Evolutionary conservation across 441 rosid species (phyloP).

Genomic region (Adansonia grandidieri): DNA sequence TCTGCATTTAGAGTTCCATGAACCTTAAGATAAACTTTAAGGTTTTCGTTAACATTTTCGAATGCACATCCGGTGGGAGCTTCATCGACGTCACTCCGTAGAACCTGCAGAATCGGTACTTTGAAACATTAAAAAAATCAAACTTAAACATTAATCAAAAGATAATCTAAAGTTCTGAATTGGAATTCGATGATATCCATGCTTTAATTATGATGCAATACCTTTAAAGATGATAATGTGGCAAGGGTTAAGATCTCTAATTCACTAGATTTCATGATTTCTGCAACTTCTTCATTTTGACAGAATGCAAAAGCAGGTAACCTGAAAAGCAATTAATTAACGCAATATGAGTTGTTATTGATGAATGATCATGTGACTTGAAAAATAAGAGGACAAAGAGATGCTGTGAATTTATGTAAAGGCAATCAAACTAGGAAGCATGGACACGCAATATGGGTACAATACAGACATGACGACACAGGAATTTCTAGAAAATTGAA

Average conservation of each 20-base stretch:
- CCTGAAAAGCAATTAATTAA: neutral
- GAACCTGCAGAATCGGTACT: slow-evolving; percentile 50
- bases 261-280: slow-evolving; percentile 27
- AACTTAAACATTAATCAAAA: neutral
- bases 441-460: too few species aligned
- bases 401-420: neutral
- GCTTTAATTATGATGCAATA: neutral
- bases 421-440: neutral
- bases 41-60: slow-evolving; percentile 81
- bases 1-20: slow-evolving; percentile 63
- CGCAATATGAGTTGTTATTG: too few species aligned
- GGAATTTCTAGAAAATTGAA: too few species aligned
- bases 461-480: too few species aligned
- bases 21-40: slow-evolving; percentile 76
- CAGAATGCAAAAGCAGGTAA: slow-evolving; percentile 28
- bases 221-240: slow-evolving; percentile 15
- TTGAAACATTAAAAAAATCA: slow-evolving; percentile 5
- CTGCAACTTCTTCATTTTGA: slow-evolving; percentile 22
- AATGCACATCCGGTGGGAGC: slow-evolving; percentile 81
- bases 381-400: neutral
- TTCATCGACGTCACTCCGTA: slow-evolving; percentile 60
- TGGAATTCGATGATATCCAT: neutral
- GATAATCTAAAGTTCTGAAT: neutral
- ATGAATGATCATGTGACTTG: neutral
- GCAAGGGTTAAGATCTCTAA: slow-evolving; percentile 32